phyloP scores from a whole-genome alignment of 306 rosid genomes.

The Fragaria nilgerrensis region DNA sequence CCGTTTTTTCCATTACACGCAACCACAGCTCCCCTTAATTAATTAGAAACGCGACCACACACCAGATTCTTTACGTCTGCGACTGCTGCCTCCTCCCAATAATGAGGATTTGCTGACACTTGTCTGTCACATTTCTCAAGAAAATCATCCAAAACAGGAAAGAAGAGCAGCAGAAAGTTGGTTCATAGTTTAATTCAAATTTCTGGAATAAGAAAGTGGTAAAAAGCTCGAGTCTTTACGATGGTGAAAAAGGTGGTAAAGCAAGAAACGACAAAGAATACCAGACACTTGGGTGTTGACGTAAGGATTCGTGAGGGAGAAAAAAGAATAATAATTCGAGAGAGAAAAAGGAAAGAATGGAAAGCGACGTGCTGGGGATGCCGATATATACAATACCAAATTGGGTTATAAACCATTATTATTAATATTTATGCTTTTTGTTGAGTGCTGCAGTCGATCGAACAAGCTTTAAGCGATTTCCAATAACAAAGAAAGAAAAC shows the following conservation, averaged over 20 bases:
- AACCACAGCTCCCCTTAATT: no score
- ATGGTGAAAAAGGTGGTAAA: neutral
- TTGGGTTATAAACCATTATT: neutral
- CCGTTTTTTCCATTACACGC: no score
- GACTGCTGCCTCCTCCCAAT: neutral
- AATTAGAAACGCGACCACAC: no score
- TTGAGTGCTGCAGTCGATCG: slow-evolving; percentile 5
- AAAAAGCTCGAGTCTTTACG: neutral
- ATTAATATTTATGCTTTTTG: neutral
- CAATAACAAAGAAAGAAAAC: neutral
- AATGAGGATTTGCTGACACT: no score
- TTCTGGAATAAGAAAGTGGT: neutral
- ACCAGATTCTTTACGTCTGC: neutral
- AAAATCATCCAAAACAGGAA: neutral
- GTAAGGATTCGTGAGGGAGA: neutral
- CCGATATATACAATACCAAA: slow-evolving; percentile 5
- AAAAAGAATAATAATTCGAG: neutral
- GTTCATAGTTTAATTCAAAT: neutral
- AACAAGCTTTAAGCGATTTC: slow-evolving; percentile 8
- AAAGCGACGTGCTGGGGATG: slow-evolving; percentile 4
- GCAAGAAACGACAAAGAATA: neutral
- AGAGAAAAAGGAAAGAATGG: neutral
- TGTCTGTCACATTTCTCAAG: neutral
- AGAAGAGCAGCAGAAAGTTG: neutral
- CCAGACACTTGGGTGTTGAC: neutral